Base-by-base conservation (phyloP, 1,284 basidiomycete genomes). In the Boletus sp. region DNA sequence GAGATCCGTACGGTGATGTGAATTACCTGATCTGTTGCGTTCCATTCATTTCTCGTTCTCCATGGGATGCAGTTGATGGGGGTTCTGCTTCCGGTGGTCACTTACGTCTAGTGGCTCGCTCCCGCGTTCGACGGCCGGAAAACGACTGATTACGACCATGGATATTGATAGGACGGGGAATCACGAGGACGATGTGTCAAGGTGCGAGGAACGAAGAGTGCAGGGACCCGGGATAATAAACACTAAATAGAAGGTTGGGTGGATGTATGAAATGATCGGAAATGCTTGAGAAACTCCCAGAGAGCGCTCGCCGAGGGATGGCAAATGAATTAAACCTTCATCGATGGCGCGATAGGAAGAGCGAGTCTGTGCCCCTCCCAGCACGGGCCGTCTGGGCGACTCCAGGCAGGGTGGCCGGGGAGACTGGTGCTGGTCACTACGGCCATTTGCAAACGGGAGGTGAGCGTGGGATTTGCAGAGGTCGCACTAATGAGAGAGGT, bases 81-180 rank as follows among this genome's bases (percentile, higher is more conserved):
- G 71, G 62, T 61, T 59, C 69, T 65, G 61, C 55, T 71, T 66
- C 63, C 65, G 69, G 59, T 47, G 63, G 70, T 72, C 70, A 72
- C 67, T 73, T 73, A 73, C 73, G 71, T 73, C 64, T 60, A 51
- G 63, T 66, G 61, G 63, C 68, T 72, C 71, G 71, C 71, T 76
- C 63, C 71, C 71, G 74, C 64, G 68, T 62, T 65, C 54, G 51
- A 72, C 62, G 72, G 69, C 60, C 60, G 62, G 59, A 59, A 33
- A 62, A 43, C 23, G 44, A 28, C 54, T 51, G 59, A 61, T 62
- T 64, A 56, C 55, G 58, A 59, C n/a, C 31, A 54, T 52, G 57
- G 60, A 57, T 64, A 70, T 65, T 67, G 72, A 71, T 69, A 65
- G 59, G 52, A 60, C 58, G 57, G 69, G 55, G 61, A 63, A 68